These are phyloP conservation scores for Phaseolus lunatus DNA, from an alignment of 306 rosid species.

Conservation along the genomic window DNA sequence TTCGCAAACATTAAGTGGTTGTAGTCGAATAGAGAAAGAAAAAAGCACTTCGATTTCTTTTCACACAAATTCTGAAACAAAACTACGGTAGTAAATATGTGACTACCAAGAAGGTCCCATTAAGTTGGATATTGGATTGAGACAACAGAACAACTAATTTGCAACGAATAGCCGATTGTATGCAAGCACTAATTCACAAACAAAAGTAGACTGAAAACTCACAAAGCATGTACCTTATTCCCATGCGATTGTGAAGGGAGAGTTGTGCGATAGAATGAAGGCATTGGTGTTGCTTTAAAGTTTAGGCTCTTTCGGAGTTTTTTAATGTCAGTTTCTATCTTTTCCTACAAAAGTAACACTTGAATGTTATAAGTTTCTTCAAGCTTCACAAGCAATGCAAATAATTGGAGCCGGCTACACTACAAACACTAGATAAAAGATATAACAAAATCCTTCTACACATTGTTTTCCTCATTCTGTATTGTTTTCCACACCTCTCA, in stretches of 20 bases:
- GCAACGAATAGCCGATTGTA: not conserved
- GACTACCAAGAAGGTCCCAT: not conserved
- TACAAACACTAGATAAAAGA: not conserved
- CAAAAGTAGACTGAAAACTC: not conserved
- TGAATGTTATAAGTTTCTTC: slow-evolving; percentile 39
- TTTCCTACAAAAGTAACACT: slow-evolving; percentile 55
- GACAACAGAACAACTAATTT: not conserved
- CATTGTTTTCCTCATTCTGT: slow-evolving; percentile 3
- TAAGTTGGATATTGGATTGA: not conserved
- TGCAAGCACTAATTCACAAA: not conserved
- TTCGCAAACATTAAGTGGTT: slow-evolving; percentile 9
- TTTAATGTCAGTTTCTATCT: slow-evolving; percentile 70
- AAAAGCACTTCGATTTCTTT: slow-evolving; percentile 6
- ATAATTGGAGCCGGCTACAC: not conserved
- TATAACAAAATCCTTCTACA: slow-evolving; percentile 1
- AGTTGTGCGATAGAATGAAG: slow-evolving; percentile 63
- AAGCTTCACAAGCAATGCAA: not conserved
- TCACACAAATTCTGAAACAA: not conserved
- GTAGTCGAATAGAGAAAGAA: slow-evolving; percentile 10
- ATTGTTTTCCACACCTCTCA: not conserved
- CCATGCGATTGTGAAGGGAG: slow-evolving; percentile 47
- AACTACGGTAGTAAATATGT: not conserved
- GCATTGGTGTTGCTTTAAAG: slow-evolving; percentile 81
- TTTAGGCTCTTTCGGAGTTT: slow-evolving; percentile 67
- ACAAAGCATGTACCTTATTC: slow-evolving; percentile 58